These are phyloP conservation scores for Penicillium canariense DNA, from an alignment of 495 filamentous ascomycete species.

Conservation along the genomic window DNA sequence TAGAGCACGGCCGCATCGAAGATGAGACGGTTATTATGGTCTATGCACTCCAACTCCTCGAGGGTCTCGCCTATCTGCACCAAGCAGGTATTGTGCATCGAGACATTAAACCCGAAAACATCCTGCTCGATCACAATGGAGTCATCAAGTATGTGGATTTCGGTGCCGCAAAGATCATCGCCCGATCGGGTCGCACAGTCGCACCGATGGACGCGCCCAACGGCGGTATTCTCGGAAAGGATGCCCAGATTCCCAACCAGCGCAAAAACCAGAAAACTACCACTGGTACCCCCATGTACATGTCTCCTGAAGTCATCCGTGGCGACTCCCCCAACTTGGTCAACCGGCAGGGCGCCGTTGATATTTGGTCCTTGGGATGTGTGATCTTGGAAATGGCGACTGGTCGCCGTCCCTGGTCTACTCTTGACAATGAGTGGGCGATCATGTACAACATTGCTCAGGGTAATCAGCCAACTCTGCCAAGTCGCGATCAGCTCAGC, in stretches of 20 bases:
- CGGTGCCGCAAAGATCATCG: slow-evolving; percentile 95
- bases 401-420: slow-evolving; percentile 92
- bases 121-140: slow-evolving; percentile 94
- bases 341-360: slow-evolving; percentile 80
- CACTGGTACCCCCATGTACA: slow-evolving; percentile 99
- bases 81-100: slow-evolving; percentile 87
- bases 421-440: slow-evolving; percentile 97
- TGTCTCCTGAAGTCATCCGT: slow-evolving; percentile 98
- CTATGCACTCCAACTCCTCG: slow-evolving; percentile 91
- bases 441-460: slow-evolving; percentile 99
- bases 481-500: slow-evolving; percentile 77
- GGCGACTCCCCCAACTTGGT: slow-evolving; percentile 57
- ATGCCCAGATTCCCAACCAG: slow-evolving; percentile 29
- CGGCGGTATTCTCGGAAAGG: slow-evolving; percentile 36
- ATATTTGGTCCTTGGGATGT: slow-evolving; percentile 96
- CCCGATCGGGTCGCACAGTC: slow-evolving; percentile 86
- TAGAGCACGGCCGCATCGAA: slow-evolving; percentile 96
- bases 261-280: slow-evolving; percentile 81
- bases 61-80: slow-evolving; percentile 93
- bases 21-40: slow-evolving; percentile 98
- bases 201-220: slow-evolving; percentile 56
- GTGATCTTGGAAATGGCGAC: slow-evolving; percentile 98
- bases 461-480: slow-evolving; percentile 85
- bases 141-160: slow-evolving; percentile 99
- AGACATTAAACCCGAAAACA: slow-evolving; percentile 99